Percentiles rank a stretch among this genome's conserved stretches.
Conservation (phyloP, 2,329 filamentous ascomycete genomes). For the Calonectria pseudoreteaudii region DNA sequence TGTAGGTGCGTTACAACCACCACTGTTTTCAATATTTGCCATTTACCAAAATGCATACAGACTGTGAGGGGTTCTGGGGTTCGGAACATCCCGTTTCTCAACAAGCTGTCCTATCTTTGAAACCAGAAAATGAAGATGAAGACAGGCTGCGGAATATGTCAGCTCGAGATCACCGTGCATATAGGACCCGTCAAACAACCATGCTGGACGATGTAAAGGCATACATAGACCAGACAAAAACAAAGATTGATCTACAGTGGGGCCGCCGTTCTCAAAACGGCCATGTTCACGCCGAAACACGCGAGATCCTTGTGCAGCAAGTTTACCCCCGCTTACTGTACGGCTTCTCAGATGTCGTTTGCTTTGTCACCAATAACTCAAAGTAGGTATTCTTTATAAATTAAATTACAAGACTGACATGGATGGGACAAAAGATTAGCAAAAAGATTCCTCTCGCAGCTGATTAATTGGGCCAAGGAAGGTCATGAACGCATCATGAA, state of each 20-base stretch:
- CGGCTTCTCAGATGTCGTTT: constrained; percentile 24
- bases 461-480: constrained; percentile 29
- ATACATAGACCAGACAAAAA: too few relatives aligned
- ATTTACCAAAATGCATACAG: not conserved
- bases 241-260: too few relatives aligned
- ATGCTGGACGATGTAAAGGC: too few relatives aligned
- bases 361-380: constrained; percentile 26
- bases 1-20: constrained; percentile 9
- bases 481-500: constrained; percentile 26
- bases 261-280: not conserved
- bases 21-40: not conserved
- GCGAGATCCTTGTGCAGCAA: constrained; percentile 7
- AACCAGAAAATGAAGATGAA: too few relatives aligned
- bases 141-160: too few relatives aligned
- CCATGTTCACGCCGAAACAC: not conserved
- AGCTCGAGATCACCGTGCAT: too few relatives aligned
- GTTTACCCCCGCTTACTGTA: constrained; percentile 29
- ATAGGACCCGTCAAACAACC: too few relatives aligned
- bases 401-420: not conserved
- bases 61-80: not conserved
- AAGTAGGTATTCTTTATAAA: constrained; percentile 5
- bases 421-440: not conserved
- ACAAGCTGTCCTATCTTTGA: not conserved
- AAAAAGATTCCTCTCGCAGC: not conserved
- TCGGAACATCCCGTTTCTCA: not conserved